Evolutionary conservation across 345 rosid genomes (phyloP).

Genomic region (Dovyalis caffra): DNA sequence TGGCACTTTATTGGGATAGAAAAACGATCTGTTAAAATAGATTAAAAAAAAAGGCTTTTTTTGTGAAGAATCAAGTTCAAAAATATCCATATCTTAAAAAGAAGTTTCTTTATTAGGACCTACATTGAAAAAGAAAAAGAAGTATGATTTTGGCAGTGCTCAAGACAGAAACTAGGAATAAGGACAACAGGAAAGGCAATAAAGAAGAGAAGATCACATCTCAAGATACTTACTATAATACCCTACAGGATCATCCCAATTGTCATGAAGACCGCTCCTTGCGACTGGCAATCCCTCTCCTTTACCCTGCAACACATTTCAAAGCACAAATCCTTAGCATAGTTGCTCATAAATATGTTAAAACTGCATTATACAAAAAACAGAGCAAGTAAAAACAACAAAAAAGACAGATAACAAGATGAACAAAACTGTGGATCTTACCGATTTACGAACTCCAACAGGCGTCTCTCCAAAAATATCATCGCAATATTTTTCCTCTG

Average conservation of each 20-base stretch:
- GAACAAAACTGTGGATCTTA: constrained; percentile 21
- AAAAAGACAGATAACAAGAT: background rate
- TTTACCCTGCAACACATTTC: constrained; percentile 53
- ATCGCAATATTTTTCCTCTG: constrained; percentile 72
- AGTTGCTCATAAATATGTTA: background rate
- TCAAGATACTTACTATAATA: constrained; percentile 72
- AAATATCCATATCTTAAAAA: background rate
- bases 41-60: background rate
- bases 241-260: constrained; percentile 99
- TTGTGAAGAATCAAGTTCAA: background rate
- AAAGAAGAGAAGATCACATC: background rate
- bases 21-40: background rate
- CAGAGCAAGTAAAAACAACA: background rate
- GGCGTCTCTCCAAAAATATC: constrained; percentile 99
- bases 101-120: background rate
- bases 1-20: background rate
- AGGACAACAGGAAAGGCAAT: background rate
- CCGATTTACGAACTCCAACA: constrained; percentile 56
- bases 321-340: background rate
- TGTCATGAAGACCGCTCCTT: constrained; percentile 89
- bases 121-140: background rate
- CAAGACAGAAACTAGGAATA: background rate
- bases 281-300: constrained; percentile 62
- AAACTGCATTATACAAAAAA: background rate
- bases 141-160: background rate